phyloP scores from a whole-genome alignment of 208 protist genomes.

The Acanthamoeba polyphaga region DNA sequence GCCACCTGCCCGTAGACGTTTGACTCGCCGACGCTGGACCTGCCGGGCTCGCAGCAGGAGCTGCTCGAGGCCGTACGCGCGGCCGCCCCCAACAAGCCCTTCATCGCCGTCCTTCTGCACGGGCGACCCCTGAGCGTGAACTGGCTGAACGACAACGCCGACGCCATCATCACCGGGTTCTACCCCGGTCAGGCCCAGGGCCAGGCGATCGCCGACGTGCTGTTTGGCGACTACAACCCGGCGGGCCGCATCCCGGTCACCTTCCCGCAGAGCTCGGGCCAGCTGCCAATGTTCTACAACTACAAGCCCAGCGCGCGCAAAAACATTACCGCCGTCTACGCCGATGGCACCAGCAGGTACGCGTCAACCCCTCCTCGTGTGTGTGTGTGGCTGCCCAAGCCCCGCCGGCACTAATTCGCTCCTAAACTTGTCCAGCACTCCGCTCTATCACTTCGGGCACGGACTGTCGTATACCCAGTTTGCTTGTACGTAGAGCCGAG shows the following conservation, averaged over 20 bases:
- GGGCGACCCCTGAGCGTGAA: background rate
- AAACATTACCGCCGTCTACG: background rate
- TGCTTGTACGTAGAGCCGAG: background rate
- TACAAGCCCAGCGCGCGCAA: conserved; percentile 48
- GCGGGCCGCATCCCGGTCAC: background rate
- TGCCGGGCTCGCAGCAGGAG: background rate
- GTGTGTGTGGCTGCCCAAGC: no score
- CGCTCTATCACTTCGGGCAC: conserved; percentile 15
- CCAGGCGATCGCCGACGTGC: background rate
- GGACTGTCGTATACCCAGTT: conserved; percentile 13
- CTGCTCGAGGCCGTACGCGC: background rate
- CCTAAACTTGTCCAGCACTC: background rate
- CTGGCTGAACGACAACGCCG: background rate
- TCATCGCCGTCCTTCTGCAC: background rate
- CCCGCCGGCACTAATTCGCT: no score
- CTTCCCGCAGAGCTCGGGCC: background rate
- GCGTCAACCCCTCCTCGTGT: background rate
- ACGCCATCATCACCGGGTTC: conserved; percentile 13
- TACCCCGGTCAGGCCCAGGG: conserved; percentile 17
- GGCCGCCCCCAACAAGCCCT: background rate
- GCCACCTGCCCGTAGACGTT: background rate
- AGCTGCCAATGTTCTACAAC: conserved; percentile 53
- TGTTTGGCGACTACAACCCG: conserved; percentile 9
- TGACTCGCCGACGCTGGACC: background rate
- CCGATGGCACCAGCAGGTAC: background rate